Conservation (phyloP, 352 stramenopile species). For the Achlya hypogyna region DNA sequence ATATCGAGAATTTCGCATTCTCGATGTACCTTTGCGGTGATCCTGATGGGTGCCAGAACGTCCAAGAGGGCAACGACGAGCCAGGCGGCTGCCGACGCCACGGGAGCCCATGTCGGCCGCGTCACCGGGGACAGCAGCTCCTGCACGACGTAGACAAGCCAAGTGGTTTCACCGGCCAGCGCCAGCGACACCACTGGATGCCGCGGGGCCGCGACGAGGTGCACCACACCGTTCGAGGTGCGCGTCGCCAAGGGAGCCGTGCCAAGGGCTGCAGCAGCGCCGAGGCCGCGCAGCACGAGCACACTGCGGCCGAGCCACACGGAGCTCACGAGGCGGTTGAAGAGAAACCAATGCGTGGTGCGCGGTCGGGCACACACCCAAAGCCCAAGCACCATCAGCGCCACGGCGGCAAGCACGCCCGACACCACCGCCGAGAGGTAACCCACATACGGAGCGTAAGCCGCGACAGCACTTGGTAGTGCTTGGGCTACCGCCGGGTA, state of each 20-base stretch:
- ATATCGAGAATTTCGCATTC: neutral
- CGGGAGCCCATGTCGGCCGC: neutral
- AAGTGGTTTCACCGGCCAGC: neutral
- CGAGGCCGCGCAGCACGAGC: neutral
- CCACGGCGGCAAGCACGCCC: neutral
- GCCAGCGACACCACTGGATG: neutral
- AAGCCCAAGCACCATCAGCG: neutral
- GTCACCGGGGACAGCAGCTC: neutral
- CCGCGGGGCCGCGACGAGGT: neutral
- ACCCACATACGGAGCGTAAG: neutral
- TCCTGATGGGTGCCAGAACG: neutral
- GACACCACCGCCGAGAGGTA: neutral
- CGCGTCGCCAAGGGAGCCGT: neutral
- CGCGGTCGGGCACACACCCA: neutral
- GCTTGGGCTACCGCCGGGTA: neutral
- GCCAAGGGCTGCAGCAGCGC: neutral
- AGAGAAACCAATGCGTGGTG: neutral
- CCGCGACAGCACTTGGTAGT: neutral
- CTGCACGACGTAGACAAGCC: conserved; percentile 2
- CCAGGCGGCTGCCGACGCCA: neutral
- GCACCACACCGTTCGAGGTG: neutral
- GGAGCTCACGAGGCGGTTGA: neutral
- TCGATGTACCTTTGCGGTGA: neutral
- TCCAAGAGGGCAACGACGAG: neutral
- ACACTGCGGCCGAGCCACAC: neutral